phyloP scores from a whole-genome alignment of 345 rosid species.

The Hypericum perforatum region DNA sequence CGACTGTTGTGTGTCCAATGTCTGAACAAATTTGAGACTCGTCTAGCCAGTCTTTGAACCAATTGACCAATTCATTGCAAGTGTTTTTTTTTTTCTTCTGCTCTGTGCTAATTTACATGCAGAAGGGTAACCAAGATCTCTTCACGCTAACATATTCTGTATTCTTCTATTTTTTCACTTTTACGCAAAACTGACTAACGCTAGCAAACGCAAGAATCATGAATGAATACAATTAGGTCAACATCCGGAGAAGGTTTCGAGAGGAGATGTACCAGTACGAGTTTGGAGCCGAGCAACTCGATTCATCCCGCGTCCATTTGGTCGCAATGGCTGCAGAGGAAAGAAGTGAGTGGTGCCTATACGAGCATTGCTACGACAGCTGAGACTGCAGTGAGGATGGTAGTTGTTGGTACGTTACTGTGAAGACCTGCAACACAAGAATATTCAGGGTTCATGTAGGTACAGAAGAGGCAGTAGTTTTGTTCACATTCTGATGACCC shows the following conservation, averaged over 20 bases:
- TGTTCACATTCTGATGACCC: background rate
- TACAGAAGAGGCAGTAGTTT: too few species aligned
- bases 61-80: background rate
- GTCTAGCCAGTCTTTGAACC: too few species aligned
- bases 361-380: slow-evolving; percentile 27
- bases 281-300: too few species aligned
- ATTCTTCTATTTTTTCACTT: background rate
- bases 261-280: too few species aligned
- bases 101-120: slow-evolving; percentile 15
- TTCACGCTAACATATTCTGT: too few species aligned
- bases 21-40: too few species aligned
- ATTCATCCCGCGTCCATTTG: too few species aligned
- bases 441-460: background rate
- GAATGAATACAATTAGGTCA: slow-evolving; percentile 29
- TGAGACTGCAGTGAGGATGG: slow-evolving; percentile 22
- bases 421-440: slow-evolving; percentile 39
- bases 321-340: background rate
- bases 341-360: slow-evolving; percentile 12
- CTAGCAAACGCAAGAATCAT: slow-evolving; percentile 30
- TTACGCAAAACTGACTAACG: slow-evolving; percentile 29
- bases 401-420: slow-evolving; percentile 19
- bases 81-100: background rate
- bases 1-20: too few species aligned
- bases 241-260: background rate
- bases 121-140: too few species aligned